Conservation (phyloP, 768 basidiomycete species). For the Gelatoporia subvermispora region DNA sequence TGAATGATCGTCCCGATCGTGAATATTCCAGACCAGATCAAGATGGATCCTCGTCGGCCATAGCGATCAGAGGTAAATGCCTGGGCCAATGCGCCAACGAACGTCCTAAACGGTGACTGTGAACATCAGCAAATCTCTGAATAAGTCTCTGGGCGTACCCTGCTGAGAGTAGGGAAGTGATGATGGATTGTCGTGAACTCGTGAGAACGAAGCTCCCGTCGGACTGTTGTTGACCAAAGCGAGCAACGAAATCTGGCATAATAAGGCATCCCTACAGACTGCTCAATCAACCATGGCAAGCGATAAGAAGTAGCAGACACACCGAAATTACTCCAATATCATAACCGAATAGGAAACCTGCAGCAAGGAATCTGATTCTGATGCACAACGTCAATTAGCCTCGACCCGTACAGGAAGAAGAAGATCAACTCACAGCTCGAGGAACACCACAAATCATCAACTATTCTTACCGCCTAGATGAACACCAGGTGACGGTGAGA, state of each 20-base stretch:
- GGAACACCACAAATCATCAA: not conserved
- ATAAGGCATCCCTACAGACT: slow-evolving; percentile 62
- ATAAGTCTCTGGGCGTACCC: slow-evolving; percentile 39
- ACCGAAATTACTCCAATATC: slow-evolving; percentile 78
- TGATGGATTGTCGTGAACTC: slow-evolving; percentile 65
- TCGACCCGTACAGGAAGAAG: not conserved
- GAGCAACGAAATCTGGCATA: slow-evolving; percentile 69
- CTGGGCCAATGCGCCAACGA: slow-evolving; percentile 55
- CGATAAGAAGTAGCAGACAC: slow-evolving; percentile 11
- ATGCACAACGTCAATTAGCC: not conserved
- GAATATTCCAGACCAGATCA: slow-evolving; percentile 73
- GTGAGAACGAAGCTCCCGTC: slow-evolving; percentile 50
- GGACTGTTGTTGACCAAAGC: slow-evolving; percentile 53
- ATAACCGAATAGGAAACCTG: slow-evolving; percentile 68
- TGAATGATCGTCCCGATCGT: slow-evolving; percentile 66
- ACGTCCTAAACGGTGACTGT: slow-evolving; percentile 4
- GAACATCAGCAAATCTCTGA: not conserved
- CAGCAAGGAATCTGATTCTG: not conserved
- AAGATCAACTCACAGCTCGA: not conserved
- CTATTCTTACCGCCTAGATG: not conserved
- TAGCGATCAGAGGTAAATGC: slow-evolving; percentile 72
- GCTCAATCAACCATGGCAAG: not conserved
- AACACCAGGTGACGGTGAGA: not conserved
- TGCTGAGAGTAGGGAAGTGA: slow-evolving; percentile 73
- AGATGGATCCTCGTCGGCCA: slow-evolving; percentile 68